Base-by-base conservation (phyloP, 352 stramenopile genomes). In the Phytophthora megakarya region DNA sequence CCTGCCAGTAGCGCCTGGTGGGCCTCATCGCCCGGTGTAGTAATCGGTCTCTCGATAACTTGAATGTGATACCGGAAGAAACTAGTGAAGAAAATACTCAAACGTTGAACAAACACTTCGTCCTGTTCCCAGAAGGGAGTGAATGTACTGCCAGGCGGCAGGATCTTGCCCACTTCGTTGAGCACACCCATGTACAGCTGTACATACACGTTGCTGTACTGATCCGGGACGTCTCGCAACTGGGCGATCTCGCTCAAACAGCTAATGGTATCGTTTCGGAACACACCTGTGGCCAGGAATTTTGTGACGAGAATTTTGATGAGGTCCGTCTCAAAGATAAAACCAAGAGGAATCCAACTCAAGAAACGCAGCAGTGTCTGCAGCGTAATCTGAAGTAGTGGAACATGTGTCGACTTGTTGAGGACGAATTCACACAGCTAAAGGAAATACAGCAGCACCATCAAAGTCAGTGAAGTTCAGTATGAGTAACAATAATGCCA, bases 381-480 rank as follows among this genome's bases (percentile, higher is more conserved):
- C 16, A 99, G 80, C 25, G 98, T 99, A 44, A 98, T 97, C 61
- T 90, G 90, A n/a, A 99, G 78, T 9, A 99, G 75, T 39, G 85
- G 90, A 9, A 96, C 85, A 61, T 97, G 84, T 51, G 93, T 93
- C 67, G 88, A 97, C 62, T 98, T 96, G 70, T 96, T 92, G 13
- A 99, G 72, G 42, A 99, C 96, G 64, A 99, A 99, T 77, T 99
- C 89, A 74, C 96, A 99, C 5, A 99, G 86, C 77, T 98, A 45
- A 69, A 46, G 50, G 18, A 25, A 33, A 70, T 0, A 21, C 15
- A 37, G 18, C 15, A 45, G 9, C 26, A 23, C 40, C 5, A 59
- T 15, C 22, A 53, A 30, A 42, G 23, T 57, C 32, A 59, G 25
- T 21, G 5, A 53, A 19, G 15, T n/a, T 40, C 2, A 26, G 35